Base-by-base conservation (phyloP, 768 basidiomycete species). In the Auriscalpium vulgare region DNA sequence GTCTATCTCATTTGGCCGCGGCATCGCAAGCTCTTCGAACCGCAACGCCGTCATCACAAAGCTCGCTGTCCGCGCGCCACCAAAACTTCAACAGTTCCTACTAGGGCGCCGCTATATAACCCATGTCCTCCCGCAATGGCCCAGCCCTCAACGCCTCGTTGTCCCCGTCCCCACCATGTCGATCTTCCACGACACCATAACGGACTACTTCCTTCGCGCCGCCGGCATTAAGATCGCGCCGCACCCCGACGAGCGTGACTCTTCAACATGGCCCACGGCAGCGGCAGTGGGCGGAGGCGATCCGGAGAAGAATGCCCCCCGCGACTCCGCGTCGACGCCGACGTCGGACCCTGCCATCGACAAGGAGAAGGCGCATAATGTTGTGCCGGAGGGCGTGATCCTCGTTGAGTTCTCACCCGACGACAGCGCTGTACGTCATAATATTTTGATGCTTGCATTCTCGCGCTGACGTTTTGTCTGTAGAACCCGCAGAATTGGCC, bases 401-500 rank as follows among this genome's bases (percentile, higher is more conserved):
- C 13, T 43, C 4, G 40, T 14, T 17, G 13, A 17, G 40, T 43
- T 14, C 40, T 13, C 14, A 4, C 40, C 40, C 8, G 40, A 43
- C 17, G 40, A 43, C 40, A 4, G 4, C 17, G 40, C 40, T 13
- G 40, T 43, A 43, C 4, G 40, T 17, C 8, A 6, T 9, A 13
- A 1, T 3, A 14, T 14, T 6, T 43, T 3, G 40, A 13, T 6
- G 40, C 17, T 17, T 43, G 4, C 8, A 2, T 9, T 4, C 40
- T 17, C 14, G 14, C 14, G 4, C 40, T 43, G 3, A 43, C 40
- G 1, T 43, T 6, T 29, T 29, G 4, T 13, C 7, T 17, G 17
- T 17, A 35, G 14, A 10, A 47, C 29, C 37, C 46, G 5, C 34
- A 13, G 43, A 65, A 70, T 52, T 70, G 69, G 69, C 65, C 66